A percentile compares a stretch with the other conserved stretches of the same genome.
Conservation (phyloP, 441 rosid genomes). For the Eugenia klotzschiana region DNA sequence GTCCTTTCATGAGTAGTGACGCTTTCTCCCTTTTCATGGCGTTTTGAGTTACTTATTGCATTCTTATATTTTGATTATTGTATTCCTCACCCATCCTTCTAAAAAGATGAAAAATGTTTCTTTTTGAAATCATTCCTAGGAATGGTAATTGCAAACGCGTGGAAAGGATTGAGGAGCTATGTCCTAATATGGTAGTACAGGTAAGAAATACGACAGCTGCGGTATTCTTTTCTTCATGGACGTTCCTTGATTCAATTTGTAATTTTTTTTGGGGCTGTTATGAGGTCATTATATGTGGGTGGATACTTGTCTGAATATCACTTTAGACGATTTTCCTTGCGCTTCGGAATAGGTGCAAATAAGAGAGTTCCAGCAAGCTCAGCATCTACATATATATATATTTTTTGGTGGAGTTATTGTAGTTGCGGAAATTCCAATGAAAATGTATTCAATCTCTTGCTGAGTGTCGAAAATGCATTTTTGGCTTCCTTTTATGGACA, state of each 20-base stretch:
- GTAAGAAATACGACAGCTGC: conserved; percentile 13
- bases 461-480: not conserved
- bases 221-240: not conserved
- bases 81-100: not conserved
- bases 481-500: not conserved
- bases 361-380: not conserved
- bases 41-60: not conserved
- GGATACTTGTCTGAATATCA: not conserved
- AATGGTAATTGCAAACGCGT: conserved; percentile 24
- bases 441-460: not conserved
- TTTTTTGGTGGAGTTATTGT: not conserved
- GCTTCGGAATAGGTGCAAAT: not conserved
- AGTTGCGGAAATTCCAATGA: not conserved
- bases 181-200: conserved; percentile 54
- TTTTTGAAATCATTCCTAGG: conserved; percentile 16
- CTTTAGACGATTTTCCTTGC: not conserved
- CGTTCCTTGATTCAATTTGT: not conserved
- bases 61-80: not conserved
- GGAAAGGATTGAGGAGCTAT: conserved; percentile 61
- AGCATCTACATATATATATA: not conserved
- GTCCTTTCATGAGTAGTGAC: not conserved
- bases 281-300: not conserved
- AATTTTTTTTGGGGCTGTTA: not conserved
- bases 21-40: not conserved
- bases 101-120: not conserved